These are phyloP conservation scores for Trypanosoma theileri DNA, from an alignment of 208 protist species.

Conservation along the genomic window DNA sequence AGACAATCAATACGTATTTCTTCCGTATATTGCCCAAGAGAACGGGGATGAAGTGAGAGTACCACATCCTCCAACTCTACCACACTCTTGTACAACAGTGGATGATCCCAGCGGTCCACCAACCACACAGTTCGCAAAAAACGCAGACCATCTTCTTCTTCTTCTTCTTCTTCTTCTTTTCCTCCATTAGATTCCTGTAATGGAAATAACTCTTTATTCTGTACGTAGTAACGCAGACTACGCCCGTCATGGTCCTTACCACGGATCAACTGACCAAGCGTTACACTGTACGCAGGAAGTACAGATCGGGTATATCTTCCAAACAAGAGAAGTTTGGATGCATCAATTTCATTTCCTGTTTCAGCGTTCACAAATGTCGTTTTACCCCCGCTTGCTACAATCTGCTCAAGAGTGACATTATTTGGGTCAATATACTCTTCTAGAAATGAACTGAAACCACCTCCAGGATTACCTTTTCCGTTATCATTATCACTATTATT, in stretches of 20 bases:
- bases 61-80: conserved; percentile 20
- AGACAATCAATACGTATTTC: conserved; percentile 28
- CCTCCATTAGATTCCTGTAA: neutral
- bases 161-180: neutral
- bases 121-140: conserved; percentile 57
- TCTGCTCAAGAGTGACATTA: neutral
- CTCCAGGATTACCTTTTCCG: too few species aligned
- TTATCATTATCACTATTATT: neutral
- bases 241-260: neutral
- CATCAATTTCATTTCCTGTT: conserved; percentile 23
- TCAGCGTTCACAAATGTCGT: conserved; percentile 56
- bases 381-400: neutral
- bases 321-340: conserved; percentile 10
- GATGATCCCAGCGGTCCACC: conserved; percentile 59
- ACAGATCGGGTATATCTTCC: neutral
- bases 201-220: conserved; percentile 39
- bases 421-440: conserved; percentile 49
- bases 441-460: conserved; percentile 60
- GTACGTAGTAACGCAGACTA: conserved; percentile 51
- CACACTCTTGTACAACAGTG: conserved; percentile 29
- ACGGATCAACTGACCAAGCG: conserved; percentile 64
- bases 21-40: neutral
- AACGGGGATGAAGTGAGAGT: conserved; percentile 8
- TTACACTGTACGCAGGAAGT: conserved; percentile 68
- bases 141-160: conserved; percentile 6